A percentile compares a stretch with the other conserved stretches of the same genome.
phyloP scores from a whole-genome alignment of 176 grass and related monocot genomes.

The Cymbopogon citratus region DNA sequence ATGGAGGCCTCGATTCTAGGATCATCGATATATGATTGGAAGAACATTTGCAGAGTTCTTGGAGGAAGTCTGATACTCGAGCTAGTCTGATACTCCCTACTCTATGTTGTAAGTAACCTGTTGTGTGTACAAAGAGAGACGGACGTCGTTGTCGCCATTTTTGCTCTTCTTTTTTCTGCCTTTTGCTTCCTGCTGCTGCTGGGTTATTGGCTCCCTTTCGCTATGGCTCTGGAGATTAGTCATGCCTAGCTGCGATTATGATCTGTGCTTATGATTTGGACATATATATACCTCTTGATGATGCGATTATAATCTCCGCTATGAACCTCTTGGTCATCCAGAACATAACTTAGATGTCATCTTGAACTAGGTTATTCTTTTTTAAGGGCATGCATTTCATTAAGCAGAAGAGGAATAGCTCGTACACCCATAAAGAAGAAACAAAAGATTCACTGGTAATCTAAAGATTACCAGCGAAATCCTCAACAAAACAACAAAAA shows the following conservation, averaged over 20 bases:
- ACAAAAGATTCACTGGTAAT: no score
- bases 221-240: neutral
- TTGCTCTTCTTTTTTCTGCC: neutral
- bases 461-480: no score
- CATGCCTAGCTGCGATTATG: neutral
- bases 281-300: no score
- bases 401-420: no score
- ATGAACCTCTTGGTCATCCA: neutral
- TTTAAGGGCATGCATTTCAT: no score
- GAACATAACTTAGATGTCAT: neutral
- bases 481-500: no score
- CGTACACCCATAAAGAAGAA: no score
- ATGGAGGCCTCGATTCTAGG: neutral
- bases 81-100: neutral
- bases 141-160: neutral
- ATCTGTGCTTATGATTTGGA: neutral
- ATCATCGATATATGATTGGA: neutral
- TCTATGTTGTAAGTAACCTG: conserved; percentile 18
- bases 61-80: neutral
- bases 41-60: conserved; percentile 29
- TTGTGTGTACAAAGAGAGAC: conserved; percentile 7
- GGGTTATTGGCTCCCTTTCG: neutral
- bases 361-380: neutral
- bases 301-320: neutral
- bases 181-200: neutral